Evolutionary conservation across 306 rosid species (phyloP).

Genomic region (Inga oerstediana): DNA sequence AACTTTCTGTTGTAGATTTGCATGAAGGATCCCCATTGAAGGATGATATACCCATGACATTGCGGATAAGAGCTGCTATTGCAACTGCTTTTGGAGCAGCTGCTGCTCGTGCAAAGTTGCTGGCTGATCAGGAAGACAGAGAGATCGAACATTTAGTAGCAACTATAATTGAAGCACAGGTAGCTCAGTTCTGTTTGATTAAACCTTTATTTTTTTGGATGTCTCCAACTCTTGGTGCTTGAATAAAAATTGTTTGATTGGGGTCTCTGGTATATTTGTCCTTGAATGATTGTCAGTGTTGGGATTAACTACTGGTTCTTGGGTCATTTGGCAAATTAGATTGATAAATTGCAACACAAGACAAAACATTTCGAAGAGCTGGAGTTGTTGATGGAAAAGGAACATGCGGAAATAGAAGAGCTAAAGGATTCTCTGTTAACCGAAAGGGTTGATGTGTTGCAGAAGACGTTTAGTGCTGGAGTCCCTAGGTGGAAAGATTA

Average conservation of each 20-base stretch:
- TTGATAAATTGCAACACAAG: slow-evolving; percentile 69
- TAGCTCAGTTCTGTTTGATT: slow-evolving; percentile 22
- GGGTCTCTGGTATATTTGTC: slow-evolving; percentile 5
- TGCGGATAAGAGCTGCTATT: slow-evolving; percentile 75
- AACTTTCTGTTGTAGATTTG: slow-evolving; percentile 42
- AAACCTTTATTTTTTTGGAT: neutral
- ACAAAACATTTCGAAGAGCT: slow-evolving; percentile 75
- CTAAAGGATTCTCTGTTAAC: slow-evolving; percentile 57
- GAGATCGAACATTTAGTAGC: slow-evolving; percentile 81
- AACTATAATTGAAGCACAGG: slow-evolving; percentile 85
- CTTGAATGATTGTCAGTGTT: slow-evolving; percentile 8
- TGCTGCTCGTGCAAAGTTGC: slow-evolving; percentile 83
- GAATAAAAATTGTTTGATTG: slow-evolving; percentile 22
- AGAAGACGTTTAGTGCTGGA: slow-evolving; percentile 58
- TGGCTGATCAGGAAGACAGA: slow-evolving; percentile 93
- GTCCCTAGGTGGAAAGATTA: slow-evolving; percentile 80
- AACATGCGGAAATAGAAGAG: slow-evolving; percentile 63
- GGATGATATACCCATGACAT: slow-evolving; percentile 60
- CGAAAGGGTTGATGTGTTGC: slow-evolving; percentile 68
- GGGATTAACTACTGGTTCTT: slow-evolving; percentile 30
- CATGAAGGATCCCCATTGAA: slow-evolving; percentile 38
- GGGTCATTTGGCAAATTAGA: slow-evolving; percentile 47
- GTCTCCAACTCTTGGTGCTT: slow-evolving; percentile 1
- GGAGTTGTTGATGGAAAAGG: slow-evolving; percentile 76
- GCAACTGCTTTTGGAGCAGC: slow-evolving; percentile 96